Evolutionary conservation across 2,329 filamentous ascomycete species (phyloP).

Genomic region (Monosporascus sp.): DNA sequence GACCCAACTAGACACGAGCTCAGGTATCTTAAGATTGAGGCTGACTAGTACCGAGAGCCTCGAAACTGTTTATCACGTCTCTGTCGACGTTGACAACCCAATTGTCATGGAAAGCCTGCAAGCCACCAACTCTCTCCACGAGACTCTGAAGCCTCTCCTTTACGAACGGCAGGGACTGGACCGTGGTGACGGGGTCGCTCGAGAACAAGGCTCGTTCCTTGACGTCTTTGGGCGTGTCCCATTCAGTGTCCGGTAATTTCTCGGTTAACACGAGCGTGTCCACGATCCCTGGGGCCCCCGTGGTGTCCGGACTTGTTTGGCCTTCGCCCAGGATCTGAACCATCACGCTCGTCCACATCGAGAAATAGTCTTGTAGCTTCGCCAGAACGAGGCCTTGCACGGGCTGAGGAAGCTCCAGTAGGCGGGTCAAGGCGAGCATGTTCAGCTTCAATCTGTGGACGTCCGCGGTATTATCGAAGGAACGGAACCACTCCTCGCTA

Average conservation of each 20-base stretch:
- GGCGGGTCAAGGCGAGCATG: constrained; percentile 64
- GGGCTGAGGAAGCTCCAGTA: constrained; percentile 58
- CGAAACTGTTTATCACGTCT: constrained; percentile 64
- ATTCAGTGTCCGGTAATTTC: constrained; percentile 38
- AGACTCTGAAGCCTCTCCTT: constrained; percentile 54
- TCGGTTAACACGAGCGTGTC: constrained; percentile 48
- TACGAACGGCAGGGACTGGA: constrained; percentile 61
- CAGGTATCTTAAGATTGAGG: too few relatives aligned
- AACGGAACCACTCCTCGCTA: constrained; percentile 59
- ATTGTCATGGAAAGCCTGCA: constrained; percentile 58
- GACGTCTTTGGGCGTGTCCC: constrained; percentile 50
- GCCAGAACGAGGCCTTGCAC: constrained; percentile 52
- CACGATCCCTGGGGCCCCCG: constrained; percentile 25
- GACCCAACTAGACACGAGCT: too few relatives aligned
- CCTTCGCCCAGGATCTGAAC: constrained; percentile 58
- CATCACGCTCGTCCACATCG: constrained; percentile 69
- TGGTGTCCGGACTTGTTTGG: constrained; percentile 21
- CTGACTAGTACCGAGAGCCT: constrained; percentile 23
- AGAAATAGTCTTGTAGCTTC: constrained; percentile 67
- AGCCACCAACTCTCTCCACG: constrained; percentile 57
- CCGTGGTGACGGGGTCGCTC: constrained; percentile 62
- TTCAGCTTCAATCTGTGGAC: constrained; percentile 64
- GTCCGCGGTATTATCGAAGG: constrained; percentile 63
- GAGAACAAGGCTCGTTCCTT: constrained; percentile 47
- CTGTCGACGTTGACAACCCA: constrained; percentile 72